Evolutionary conservation across 164 flowering plant species (phyloP).

Genomic region (Piper longum): DNA sequence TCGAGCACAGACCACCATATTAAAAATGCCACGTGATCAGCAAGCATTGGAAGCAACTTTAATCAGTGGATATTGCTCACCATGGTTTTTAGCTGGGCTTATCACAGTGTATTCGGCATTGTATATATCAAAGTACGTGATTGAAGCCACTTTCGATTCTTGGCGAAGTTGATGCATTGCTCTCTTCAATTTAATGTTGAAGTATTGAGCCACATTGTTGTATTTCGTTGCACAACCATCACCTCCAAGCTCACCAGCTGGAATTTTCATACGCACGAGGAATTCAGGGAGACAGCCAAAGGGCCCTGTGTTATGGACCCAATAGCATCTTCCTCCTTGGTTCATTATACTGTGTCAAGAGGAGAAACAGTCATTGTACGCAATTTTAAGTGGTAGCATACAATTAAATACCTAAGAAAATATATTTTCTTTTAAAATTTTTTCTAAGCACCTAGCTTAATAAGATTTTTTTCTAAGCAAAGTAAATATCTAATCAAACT

Average conservation of each 20-base stretch:
- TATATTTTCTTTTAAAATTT: too few species aligned
- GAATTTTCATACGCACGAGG: conserved; percentile 14
- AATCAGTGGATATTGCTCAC: conserved; percentile 7
- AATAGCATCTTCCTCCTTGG: conserved; percentile 38
- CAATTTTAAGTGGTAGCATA: not conserved
- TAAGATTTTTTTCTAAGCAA: too few species aligned
- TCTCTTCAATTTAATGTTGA: conserved; percentile 28
- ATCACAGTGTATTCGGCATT: conserved; percentile 37
- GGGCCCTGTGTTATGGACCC: conserved; percentile 60
- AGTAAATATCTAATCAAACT: too few species aligned
- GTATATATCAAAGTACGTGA: conserved; percentile 45
- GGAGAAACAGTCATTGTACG: not conserved
- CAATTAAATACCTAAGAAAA: too few species aligned
- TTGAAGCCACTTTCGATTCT: conserved; percentile 25
- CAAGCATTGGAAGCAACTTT: too few species aligned
- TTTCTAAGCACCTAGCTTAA: too few species aligned
- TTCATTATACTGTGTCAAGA: conserved; percentile 13
- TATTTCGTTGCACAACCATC: conserved; percentile 31
- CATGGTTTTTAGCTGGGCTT: conserved; percentile 25
- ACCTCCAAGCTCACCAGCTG: conserved; percentile 21
- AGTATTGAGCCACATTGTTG: conserved; percentile 35
- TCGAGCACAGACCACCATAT: not conserved
- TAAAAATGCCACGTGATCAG: too few species aligned
- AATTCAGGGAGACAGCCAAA: conserved; percentile 38
- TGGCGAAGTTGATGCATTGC: conserved; percentile 22